Percentiles rank a stretch among this genome's conserved stretches.
Conservation (phyloP, 805 yeast genomes). For the Cyberlindnera euphorbiae region DNA sequence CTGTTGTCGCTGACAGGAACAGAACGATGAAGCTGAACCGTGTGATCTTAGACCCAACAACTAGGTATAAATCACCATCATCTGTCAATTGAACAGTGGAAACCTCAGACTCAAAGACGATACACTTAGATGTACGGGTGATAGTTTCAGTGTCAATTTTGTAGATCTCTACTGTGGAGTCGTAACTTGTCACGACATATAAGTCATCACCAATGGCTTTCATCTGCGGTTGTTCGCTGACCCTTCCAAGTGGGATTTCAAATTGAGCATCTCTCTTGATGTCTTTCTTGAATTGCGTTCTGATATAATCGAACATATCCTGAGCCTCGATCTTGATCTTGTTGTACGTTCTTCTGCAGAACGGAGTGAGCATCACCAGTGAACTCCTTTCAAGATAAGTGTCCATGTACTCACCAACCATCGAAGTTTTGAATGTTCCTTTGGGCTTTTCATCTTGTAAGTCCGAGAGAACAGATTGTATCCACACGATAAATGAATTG, state of each 20-base stretch:
- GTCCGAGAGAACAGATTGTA: constrained; percentile 26
- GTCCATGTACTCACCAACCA: constrained; percentile 25
- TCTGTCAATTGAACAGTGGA: constrained; percentile 12
- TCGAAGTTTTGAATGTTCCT: constrained; percentile 18
- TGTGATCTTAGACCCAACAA: not conserved
- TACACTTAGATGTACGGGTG: not conserved
- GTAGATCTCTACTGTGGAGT: constrained; percentile 12
- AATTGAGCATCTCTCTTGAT: constrained; percentile 1
- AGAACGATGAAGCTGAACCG: constrained; percentile 1
- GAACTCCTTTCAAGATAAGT: constrained; percentile 22
- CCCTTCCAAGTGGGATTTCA: constrained; percentile 13
- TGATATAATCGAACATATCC: constrained; percentile 20
- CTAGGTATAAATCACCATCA: constrained; percentile 10
- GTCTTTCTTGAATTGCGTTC: constrained; percentile 7
- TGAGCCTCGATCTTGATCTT: constrained; percentile 19
- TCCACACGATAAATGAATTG: constrained; percentile 40
- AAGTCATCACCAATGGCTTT: constrained; percentile 7
- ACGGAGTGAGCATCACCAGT: constrained; percentile 20
- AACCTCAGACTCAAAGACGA: constrained; percentile 7
- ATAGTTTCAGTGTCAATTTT: constrained; percentile 7
- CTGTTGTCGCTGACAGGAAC: not conserved
- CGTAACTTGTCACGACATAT: constrained; percentile 10
- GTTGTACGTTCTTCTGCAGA: constrained; percentile 20
- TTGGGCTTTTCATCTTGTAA: constrained; percentile 26
- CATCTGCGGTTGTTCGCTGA: constrained; percentile 17